These are phyloP conservation scores for Cyphellophora europaea DNA, from an alignment of 2,329 filamentous ascomycete genomes.

Conservation along the genomic window DNA sequence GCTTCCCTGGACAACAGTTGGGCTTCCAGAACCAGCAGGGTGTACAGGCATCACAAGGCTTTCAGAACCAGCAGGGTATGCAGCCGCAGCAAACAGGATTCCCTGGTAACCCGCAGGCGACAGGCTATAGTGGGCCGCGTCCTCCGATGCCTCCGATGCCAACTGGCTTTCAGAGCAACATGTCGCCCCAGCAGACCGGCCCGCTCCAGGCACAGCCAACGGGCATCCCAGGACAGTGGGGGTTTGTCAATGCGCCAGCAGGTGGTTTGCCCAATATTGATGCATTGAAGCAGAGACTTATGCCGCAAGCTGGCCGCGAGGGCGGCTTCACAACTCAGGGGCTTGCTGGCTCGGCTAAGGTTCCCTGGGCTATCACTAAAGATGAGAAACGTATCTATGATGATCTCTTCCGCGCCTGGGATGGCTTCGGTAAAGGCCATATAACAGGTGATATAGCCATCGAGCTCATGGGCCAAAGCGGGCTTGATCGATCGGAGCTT, in stretches of 20 bases:
- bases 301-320: slow-evolving; percentile 92
- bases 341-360: slow-evolving; percentile 84
- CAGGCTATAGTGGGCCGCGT: slow-evolving; percentile 70
- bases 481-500: slow-evolving; percentile 78
- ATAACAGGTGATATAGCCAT: slow-evolving; percentile 89
- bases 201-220: slow-evolving; percentile 87
- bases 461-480: slow-evolving; percentile 95
- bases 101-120: slow-evolving; percentile 60
- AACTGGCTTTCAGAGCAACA: slow-evolving; percentile 55
- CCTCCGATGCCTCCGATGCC: slow-evolving; percentile 80
- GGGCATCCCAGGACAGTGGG: slow-evolving; percentile 89
- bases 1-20: slow-evolving; percentile 26
- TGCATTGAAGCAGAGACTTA: slow-evolving; percentile 84
- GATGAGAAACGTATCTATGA: slow-evolving; percentile 98
- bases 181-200: slow-evolving; percentile 57
- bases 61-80: slow-evolving; percentile 36
- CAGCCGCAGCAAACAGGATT: slow-evolving; percentile 65
- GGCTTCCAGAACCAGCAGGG: slow-evolving; percentile 34
- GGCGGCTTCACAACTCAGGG: slow-evolving; percentile 76
- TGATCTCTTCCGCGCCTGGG: slow-evolving; percentile 90
- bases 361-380: slow-evolving; percentile 98
- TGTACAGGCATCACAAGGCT: slow-evolving; percentile 30
- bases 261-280: slow-evolving; percentile 90
- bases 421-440: slow-evolving; percentile 84
- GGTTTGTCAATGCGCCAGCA: slow-evolving; percentile 88